phyloP scores from a whole-genome alignment of 2,329 filamentous ascomycete species.

The Tolypocladium pustulatum region DNA sequence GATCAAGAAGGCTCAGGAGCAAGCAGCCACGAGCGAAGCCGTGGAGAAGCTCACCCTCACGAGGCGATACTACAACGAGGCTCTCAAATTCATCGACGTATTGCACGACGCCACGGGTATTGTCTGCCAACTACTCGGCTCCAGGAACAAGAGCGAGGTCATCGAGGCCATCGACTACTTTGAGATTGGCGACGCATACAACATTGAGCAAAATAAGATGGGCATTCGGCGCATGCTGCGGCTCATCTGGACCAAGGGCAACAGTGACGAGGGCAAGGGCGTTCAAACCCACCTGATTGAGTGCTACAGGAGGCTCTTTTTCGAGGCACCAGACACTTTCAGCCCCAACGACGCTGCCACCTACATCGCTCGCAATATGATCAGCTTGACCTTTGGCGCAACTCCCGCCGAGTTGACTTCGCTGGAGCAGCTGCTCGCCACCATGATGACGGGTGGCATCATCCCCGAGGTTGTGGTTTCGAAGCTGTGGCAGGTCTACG shows the following conservation, averaged over 20 bases:
- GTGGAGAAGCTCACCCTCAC: slow-evolving; percentile 82
- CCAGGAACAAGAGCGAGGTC: slow-evolving; percentile 95
- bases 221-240: slow-evolving; percentile 94
- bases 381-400: slow-evolving; percentile 91
- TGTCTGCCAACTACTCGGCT: slow-evolving; percentile 80
- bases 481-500: slow-evolving; percentile 97
- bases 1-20: slow-evolving; percentile 70
- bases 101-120: slow-evolving; percentile 72
- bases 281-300: slow-evolving; percentile 95
- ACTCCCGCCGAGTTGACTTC: slow-evolving; percentile 93
- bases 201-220: slow-evolving; percentile 82
- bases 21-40: slow-evolving; percentile 79
- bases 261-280: slow-evolving; percentile 97
- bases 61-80: slow-evolving; percentile 85
- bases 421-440: slow-evolving; percentile 85
- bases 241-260: slow-evolving; percentile 98
- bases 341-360: slow-evolving; percentile 83
- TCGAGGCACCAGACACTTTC: slow-evolving; percentile 85
- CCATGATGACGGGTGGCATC: slow-evolving; percentile 92
- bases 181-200: slow-evolving; percentile 89
- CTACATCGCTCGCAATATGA: slow-evolving; percentile 97
- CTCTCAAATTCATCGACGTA: slow-evolving; percentile 85
- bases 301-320: slow-evolving; percentile 91
- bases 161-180: slow-evolving; percentile 99
- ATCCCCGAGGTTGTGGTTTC: slow-evolving; percentile 77